Percentiles rank a stretch among this genome's conserved stretches.
Evolutionary conservation across 1,284 basidiomycete genomes (phyloP).

Genomic region (Malassezia sympodialis): DNA sequence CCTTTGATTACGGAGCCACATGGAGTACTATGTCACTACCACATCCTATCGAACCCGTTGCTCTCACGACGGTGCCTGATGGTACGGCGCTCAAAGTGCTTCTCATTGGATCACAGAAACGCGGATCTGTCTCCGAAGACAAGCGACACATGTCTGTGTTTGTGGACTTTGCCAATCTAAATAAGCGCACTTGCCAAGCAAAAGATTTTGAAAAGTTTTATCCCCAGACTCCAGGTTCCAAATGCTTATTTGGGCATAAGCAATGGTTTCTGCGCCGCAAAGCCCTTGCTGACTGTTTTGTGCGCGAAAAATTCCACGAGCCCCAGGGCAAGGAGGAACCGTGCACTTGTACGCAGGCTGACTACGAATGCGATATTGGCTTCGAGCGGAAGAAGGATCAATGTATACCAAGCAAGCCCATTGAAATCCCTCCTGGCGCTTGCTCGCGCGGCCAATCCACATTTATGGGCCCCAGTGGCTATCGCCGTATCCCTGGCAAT

Average conservation of each 20-base stretch:
- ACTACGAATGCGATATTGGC: constrained; percentile 93
- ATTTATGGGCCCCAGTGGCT: constrained; percentile 83
- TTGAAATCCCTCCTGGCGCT: constrained; percentile 68
- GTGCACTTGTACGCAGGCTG: constrained; percentile 72
- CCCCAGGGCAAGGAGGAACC: constrained; percentile 60
- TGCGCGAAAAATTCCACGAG: constrained; percentile 64
- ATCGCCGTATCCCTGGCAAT: constrained; percentile 82
- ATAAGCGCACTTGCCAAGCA: constrained; percentile 62
- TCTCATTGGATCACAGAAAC: constrained; percentile 67
- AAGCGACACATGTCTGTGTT: constrained; percentile 63
- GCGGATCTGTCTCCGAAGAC: constrained; percentile 53
- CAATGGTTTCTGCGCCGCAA: constrained; percentile 90
- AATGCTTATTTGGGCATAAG: constrained; percentile 89
- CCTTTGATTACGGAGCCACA: constrained; percentile 68
- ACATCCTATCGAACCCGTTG: constrained; percentile 61
- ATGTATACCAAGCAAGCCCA: constrained; percentile 73
- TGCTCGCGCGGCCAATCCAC: constrained; percentile 58
- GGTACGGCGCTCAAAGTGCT: constrained; percentile 88
- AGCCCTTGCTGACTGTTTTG: constrained; percentile 71
- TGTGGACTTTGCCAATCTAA: constrained; percentile 71
- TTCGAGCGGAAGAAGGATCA: constrained; percentile 60
- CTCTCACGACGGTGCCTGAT: constrained; percentile 76
- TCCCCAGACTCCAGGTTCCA: constrained; percentile 56
- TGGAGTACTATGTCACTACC: constrained; percentile 70
- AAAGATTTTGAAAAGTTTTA: constrained; percentile 81